Conservation (phyloP, 192 early-diverging fungal species). For the Phycomyces nitens region DNA sequence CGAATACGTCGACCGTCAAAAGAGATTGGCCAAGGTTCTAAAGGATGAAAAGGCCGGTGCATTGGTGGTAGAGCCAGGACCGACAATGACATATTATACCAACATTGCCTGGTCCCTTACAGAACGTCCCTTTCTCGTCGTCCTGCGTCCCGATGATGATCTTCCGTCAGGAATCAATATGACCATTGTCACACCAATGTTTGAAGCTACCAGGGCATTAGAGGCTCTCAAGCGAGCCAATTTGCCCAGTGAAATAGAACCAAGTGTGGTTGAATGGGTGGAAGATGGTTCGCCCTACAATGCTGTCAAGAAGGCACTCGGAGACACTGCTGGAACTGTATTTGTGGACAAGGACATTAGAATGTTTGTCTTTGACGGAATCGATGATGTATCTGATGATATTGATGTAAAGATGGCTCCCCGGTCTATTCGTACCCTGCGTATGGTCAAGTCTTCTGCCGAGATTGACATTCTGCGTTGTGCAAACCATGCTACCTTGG, state of each 20-base stretch:
- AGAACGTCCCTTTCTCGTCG: constrained; percentile 45
- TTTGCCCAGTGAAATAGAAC: constrained; percentile 18
- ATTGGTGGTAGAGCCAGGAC: constrained; percentile 43
- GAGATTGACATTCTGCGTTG: constrained; percentile 50
- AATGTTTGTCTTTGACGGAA: constrained; percentile 42
- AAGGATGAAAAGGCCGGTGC: constrained; percentile 32
- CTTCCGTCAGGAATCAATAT: constrained; percentile 25
- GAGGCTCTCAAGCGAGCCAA: constrained; percentile 23
- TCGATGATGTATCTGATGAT: constrained; percentile 1
- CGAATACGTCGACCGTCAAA: constrained; percentile 41
- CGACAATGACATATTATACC: constrained; percentile 49
- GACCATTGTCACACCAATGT: constrained; percentile 45
- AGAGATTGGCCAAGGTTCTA: constrained; percentile 33
- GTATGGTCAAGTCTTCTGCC: constrained; percentile 41
- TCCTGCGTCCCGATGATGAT: constrained; percentile 18
- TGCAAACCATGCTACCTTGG: constrained; percentile 39
- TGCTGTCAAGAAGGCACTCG: constrained; percentile 26
- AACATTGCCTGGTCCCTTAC: constrained; percentile 44
- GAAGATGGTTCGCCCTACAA: constrained; percentile 47
- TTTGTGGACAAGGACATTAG: constrained; percentile 42
- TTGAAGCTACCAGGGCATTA: constrained; percentile 47
- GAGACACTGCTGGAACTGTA: constrained; percentile 24
- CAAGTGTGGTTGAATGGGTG: constrained; percentile 37
- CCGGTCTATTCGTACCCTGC: constrained; percentile 27
- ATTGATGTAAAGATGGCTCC: constrained; percentile 22